Evolutionary conservation across 208 protist genomes (phyloP).

Genomic region (Angomonas ambiguus): DNA sequence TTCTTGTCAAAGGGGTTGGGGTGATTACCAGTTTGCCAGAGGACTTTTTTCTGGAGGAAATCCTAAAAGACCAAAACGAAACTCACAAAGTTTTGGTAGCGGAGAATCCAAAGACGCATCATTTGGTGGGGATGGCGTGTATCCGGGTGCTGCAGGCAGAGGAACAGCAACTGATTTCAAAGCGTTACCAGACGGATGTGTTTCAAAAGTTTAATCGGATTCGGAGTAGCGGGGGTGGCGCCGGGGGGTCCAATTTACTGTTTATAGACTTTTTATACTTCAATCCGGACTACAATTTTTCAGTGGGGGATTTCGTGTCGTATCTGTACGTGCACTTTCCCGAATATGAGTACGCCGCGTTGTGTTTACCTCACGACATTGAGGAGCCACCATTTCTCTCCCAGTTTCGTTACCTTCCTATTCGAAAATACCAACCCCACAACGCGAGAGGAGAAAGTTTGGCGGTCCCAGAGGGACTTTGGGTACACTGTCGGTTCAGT

Average conservation of each 20-base stretch:
- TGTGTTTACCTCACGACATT: conserved; percentile 63
- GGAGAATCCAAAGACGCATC: conserved; percentile 68
- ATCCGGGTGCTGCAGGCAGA: conserved; percentile 37
- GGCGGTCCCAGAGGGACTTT: conserved; percentile 63
- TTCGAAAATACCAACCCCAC: conserved; percentile 78
- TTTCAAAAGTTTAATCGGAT: conserved; percentile 51
- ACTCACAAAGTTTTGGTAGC: conserved; percentile 77
- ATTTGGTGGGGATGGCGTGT: conserved; percentile 77
- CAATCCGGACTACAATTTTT: conserved; percentile 61
- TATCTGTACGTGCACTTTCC: conserved; percentile 77
- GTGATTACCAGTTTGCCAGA: conserved; percentile 67
- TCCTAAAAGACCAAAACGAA: conserved; percentile 78
- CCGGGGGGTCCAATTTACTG: conserved; percentile 8
- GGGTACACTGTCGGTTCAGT: conserved; percentile 61
- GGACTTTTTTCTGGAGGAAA: conserved; percentile 85
- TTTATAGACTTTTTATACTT: conserved; percentile 84
- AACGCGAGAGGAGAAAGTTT: conserved; percentile 55
- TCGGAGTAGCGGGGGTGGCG: neutral
- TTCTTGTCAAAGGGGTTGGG: conserved; percentile 59
- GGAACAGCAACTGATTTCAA: conserved; percentile 60
- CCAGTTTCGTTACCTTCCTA: conserved; percentile 69
- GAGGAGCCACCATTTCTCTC: conserved; percentile 72
- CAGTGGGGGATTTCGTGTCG: conserved; percentile 53
- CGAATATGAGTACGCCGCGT: conserved; percentile 59
- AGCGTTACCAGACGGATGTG: conserved; percentile 71